These are phyloP conservation scores for Gossypioides kirkii DNA, from an alignment of 345 rosid species.

Conservation along the genomic window DNA sequence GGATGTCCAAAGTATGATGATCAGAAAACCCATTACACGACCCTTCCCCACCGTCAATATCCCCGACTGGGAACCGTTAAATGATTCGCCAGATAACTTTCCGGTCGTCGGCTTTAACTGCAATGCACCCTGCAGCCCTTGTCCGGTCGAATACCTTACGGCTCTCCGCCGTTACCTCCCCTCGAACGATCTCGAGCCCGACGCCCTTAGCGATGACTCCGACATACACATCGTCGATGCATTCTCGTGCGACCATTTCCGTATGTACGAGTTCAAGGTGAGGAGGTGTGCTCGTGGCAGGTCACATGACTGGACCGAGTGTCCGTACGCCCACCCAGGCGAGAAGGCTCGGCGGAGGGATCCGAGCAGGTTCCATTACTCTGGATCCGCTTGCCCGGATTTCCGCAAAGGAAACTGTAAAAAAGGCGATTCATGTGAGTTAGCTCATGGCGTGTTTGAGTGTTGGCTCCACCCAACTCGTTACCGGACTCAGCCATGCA, in stretches of 20 bases:
- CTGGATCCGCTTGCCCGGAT: conserved; percentile 57
- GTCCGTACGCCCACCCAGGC: conserved; percentile 67
- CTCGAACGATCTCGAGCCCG: conserved; percentile 45
- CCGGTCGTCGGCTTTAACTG: conserved; percentile 25
- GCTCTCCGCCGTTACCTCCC: conserved; percentile 65
- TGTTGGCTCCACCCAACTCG: conserved; percentile 89
- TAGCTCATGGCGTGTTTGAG: conserved; percentile 76
- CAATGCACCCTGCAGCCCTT: conserved; percentile 26
- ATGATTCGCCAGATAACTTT: conserved; percentile 35
- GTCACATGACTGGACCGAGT: conserved; percentile 77
- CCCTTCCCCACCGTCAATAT: conserved; percentile 49
- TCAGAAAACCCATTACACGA: conserved; percentile 37
- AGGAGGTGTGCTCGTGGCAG: conserved; percentile 48
- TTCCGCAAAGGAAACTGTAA: conserved; percentile 57
- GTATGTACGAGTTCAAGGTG: conserved; percentile 63
- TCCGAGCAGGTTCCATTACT: conserved; percentile 49
- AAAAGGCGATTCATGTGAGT: conserved; percentile 53
- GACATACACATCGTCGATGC: conserved; percentile 22
- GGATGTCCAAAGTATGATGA: conserved; percentile 42
- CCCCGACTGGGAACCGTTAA: conserved; percentile 53
- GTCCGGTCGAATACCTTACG: conserved; percentile 39
- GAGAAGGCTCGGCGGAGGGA: conserved; percentile 66
- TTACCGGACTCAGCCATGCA: conserved; percentile 81
- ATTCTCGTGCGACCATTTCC: conserved; percentile 56
- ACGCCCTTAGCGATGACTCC: not conserved